These are phyloP conservation scores for Albophoma yamanashiensis DNA, from an alignment of 2,329 filamentous ascomycete genomes.

Conservation along the genomic window DNA sequence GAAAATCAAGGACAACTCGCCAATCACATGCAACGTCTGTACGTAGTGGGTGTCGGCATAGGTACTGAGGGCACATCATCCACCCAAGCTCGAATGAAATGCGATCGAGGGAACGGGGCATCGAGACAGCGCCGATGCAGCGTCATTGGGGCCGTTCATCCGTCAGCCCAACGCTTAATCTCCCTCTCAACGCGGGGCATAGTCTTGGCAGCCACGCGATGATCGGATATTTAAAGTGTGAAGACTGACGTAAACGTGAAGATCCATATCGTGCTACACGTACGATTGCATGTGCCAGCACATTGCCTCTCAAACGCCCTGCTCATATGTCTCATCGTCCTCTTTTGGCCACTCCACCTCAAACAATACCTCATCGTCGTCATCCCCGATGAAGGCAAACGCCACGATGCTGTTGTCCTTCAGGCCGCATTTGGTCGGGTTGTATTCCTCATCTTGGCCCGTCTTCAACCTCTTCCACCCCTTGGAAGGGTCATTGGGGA, in stretches of 20 bases:
- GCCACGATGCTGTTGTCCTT: constrained; percentile 38
- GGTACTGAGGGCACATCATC: neutral
- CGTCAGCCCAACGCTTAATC: neutral
- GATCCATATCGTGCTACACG: neutral
- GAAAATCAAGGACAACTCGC: neutral
- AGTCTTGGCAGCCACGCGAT: neutral
- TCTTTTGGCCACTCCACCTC: constrained; percentile 35
- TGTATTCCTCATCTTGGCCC: constrained; percentile 22
- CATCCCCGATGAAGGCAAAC: constrained; percentile 30
- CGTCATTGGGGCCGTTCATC: neutral
- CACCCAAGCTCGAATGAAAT: neutral
- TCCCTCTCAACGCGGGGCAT: neutral
- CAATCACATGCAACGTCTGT: neutral
- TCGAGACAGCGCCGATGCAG: neutral
- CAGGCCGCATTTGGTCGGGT: constrained; percentile 29
- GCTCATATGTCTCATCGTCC: constrained; percentile 24
- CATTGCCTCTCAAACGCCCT: constrained; percentile 3
- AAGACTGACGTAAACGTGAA: neutral
- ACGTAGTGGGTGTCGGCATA: neutral
- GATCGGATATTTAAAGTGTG: neutral
- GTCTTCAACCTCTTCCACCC: constrained; percentile 40
- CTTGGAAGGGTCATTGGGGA: constrained; percentile 29
- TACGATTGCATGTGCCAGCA: neutral
- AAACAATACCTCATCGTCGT: constrained; percentile 29
- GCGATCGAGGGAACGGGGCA: neutral